These are phyloP conservation scores for Paraconiothyrium brasiliense DNA, from an alignment of 2,329 filamentous ascomycete species.

Conservation along the genomic window DNA sequence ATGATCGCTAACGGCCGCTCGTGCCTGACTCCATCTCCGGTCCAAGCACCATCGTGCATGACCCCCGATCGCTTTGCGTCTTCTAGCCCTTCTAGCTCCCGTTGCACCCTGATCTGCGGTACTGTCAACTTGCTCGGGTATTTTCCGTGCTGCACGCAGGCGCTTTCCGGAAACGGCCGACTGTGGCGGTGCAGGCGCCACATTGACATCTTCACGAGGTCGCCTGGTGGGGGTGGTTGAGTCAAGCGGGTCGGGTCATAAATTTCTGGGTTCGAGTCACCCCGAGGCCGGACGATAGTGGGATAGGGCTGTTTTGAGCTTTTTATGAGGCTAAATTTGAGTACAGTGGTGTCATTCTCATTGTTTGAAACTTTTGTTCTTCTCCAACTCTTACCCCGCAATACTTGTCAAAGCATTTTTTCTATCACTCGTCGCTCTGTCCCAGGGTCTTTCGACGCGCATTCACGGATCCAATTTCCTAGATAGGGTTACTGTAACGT, in stretches of 20 bases:
- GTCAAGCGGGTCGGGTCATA: slow-evolving; percentile 41
- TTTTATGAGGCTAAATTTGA: neutral
- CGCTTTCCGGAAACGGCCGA: neutral
- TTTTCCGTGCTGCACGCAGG: slow-evolving; percentile 1
- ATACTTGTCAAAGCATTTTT: neutral
- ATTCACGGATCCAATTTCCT: slow-evolving; percentile 12
- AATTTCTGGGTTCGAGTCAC: slow-evolving; percentile 35
- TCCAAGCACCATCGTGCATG: slow-evolving; percentile 11
- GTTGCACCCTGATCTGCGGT: slow-evolving; percentile 5
- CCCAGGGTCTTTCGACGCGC: neutral
- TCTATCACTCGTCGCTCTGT: neutral
- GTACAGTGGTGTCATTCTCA: slow-evolving; percentile 2
- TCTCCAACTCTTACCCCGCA: slow-evolving; percentile 8
- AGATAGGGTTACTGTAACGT: slow-evolving; percentile 12
- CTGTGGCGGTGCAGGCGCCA: slow-evolving; percentile 9
- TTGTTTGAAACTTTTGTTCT: slow-evolving; percentile 15
- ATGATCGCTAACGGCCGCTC: slow-evolving; percentile 1
- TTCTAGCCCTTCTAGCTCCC: slow-evolving; percentile 5
- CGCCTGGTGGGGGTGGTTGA: neutral
- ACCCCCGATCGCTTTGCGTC: slow-evolving; percentile 1
- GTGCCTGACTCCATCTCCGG: slow-evolving; percentile 7
- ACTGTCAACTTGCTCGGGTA: neutral
- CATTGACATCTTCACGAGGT: neutral
- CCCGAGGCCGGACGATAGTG: neutral
- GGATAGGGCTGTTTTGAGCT: neutral